Percentiles rank a stretch among this genome's conserved stretches.
Conservation (phyloP, 2,329 filamentous ascomycete genomes). For the Penicillium sp. region DNA sequence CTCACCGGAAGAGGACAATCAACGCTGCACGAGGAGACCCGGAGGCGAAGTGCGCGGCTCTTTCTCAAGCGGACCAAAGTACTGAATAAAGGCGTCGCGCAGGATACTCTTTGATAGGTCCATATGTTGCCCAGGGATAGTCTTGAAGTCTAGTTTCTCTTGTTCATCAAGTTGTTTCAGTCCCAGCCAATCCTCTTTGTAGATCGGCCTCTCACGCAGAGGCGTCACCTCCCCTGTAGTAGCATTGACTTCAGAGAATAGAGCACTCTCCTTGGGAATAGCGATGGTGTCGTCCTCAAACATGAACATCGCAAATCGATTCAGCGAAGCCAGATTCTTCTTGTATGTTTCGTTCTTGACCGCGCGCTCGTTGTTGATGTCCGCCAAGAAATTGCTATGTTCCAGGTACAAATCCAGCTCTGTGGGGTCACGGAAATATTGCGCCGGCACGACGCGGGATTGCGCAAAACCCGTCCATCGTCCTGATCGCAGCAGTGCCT, state of each 20-base stretch:
- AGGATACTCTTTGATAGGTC: slow-evolving; percentile 66
- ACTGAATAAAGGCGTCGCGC: slow-evolving; percentile 60
- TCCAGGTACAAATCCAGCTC: slow-evolving; percentile 73
- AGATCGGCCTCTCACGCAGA: slow-evolving; percentile 69
- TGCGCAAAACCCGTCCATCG: slow-evolving; percentile 81
- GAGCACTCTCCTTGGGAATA: slow-evolving; percentile 84
- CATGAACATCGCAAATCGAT: slow-evolving; percentile 83
- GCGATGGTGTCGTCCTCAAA: slow-evolving; percentile 85
- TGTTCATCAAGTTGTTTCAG: slow-evolving; percentile 74
- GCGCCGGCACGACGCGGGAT: slow-evolving; percentile 78
- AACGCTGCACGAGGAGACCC: slow-evolving; percentile 22
- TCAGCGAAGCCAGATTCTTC: slow-evolving; percentile 65
- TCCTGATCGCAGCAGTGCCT: slow-evolving; percentile 73
- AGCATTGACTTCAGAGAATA: slow-evolving; percentile 83
- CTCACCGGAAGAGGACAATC: not conserved
- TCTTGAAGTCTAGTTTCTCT: slow-evolving; percentile 74
- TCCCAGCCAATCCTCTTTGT: slow-evolving; percentile 91
- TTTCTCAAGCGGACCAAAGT: slow-evolving; percentile 42
- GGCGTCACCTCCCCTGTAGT: slow-evolving; percentile 62
- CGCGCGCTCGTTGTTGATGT: slow-evolving; percentile 88
- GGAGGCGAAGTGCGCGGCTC: slow-evolving; percentile 4
- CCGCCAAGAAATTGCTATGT: slow-evolving; percentile 82
- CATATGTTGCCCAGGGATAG: slow-evolving; percentile 79
- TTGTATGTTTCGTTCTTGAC: slow-evolving; percentile 74
- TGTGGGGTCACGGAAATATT: slow-evolving; percentile 80